A percentile compares a stretch with the other conserved stretches of the same genome.
These are phyloP conservation scores for Millerozyma acaciae DNA, from an alignment of 805 yeast species.

Conservation along the genomic window DNA sequence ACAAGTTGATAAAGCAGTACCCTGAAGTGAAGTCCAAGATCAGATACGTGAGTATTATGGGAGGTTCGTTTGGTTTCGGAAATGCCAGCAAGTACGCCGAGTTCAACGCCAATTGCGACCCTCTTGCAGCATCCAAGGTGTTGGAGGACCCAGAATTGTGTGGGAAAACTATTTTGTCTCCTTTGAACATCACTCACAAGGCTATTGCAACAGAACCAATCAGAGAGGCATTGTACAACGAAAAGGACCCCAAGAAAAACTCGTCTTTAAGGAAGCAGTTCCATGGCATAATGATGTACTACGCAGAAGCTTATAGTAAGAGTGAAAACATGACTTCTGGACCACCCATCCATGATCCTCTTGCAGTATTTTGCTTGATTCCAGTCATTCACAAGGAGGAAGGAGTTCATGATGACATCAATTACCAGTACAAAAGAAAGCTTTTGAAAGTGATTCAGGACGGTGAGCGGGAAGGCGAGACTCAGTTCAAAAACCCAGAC, in stretches of 20 bases:
- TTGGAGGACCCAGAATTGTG: slow-evolving; percentile 44
- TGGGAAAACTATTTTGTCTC: slow-evolving; percentile 53
- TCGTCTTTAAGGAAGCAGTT: slow-evolving; percentile 43
- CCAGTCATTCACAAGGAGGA: slow-evolving; percentile 31
- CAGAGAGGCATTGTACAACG: slow-evolving; percentile 24
- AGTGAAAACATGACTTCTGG: slow-evolving; percentile 35
- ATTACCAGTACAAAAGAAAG: slow-evolving; percentile 24
- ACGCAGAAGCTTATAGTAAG: slow-evolving; percentile 11
- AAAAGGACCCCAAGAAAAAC: slow-evolving; percentile 18
- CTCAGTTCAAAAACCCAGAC: slow-evolving; percentile 1
- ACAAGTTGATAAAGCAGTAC: slow-evolving; percentile 47
- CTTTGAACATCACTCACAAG: slow-evolving; percentile 68
- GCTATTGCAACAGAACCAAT: slow-evolving; percentile 44
- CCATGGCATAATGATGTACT: slow-evolving; percentile 21
- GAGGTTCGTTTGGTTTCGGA: slow-evolving; percentile 58
- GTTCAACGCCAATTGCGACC: slow-evolving; percentile 73
- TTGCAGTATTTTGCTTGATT: slow-evolving; percentile 60
- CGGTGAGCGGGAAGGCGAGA: slow-evolving; percentile 32
- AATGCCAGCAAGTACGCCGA: slow-evolving; percentile 58
- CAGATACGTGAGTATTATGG: slow-evolving; percentile 65
- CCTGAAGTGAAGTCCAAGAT: slow-evolving; percentile 54
- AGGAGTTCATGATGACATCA: slow-evolving; percentile 14
- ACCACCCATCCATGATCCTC: slow-evolving; percentile 80
- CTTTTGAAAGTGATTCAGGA: slow-evolving; percentile 20
- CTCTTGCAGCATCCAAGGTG: slow-evolving; percentile 64